Conservation (phyloP, 345 rosid genomes). For the Reutealis trisperma region DNA sequence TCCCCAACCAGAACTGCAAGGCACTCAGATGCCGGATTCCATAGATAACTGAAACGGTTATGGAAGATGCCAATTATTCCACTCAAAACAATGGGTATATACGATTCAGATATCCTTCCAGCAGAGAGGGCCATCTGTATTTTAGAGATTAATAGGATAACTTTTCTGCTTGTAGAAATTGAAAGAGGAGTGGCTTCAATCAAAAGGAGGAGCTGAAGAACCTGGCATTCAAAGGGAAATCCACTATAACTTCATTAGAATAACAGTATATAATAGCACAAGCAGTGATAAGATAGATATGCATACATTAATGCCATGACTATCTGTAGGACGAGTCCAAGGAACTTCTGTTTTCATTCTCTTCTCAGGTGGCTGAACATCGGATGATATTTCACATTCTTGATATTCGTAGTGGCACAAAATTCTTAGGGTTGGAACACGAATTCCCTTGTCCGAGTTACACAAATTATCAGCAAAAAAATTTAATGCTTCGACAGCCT, state of each 20-base stretch:
- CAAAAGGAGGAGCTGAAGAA: slow-evolving; percentile 59
- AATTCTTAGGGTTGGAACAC: slow-evolving; percentile 71
- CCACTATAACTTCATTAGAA: slow-evolving; percentile 14
- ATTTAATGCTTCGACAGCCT: slow-evolving; percentile 44
- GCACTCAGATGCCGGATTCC: slow-evolving; percentile 77
- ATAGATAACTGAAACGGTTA: slow-evolving; percentile 60
- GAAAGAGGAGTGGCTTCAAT: slow-evolving; percentile 70
- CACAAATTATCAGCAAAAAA: slow-evolving; percentile 66
- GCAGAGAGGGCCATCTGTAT: slow-evolving; percentile 64
- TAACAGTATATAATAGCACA: slow-evolving; percentile 1
- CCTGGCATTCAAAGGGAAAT: slow-evolving; percentile 50
- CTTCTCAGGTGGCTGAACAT: slow-evolving; percentile 48
- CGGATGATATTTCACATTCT: slow-evolving; percentile 30
- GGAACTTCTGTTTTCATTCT: slow-evolving; percentile 50
- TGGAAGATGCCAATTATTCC: slow-evolving; percentile 75
- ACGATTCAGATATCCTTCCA: slow-evolving; percentile 60
- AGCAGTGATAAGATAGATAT: slow-evolving; percentile 4
- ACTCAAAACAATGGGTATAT: slow-evolving; percentile 60
- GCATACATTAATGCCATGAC: slow-evolving; percentile 54
- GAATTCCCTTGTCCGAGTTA: slow-evolving; percentile 66
- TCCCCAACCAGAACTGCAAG: slow-evolving; percentile 61
- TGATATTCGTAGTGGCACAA: slow-evolving; percentile 64
- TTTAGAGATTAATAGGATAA: slow-evolving; percentile 50
- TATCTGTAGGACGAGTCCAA: slow-evolving; percentile 21
- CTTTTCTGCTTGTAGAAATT: slow-evolving; percentile 62